Evolutionary conservation across 1,139 yeast species (phyloP).

Genomic region (Hemisphaericaspora lyxosophila): DNA sequence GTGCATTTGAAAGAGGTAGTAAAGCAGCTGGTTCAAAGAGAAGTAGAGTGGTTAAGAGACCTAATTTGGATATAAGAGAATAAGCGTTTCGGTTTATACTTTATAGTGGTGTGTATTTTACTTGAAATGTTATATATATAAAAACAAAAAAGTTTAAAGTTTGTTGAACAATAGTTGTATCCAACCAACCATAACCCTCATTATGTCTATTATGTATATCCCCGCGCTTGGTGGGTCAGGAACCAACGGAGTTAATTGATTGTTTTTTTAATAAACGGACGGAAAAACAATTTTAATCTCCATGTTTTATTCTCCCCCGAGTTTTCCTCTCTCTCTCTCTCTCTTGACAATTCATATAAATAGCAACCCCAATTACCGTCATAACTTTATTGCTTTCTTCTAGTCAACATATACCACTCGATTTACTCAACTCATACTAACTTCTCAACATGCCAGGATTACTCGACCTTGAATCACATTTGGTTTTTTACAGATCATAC

Average conservation of each 20-base stretch:
- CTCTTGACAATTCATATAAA: background rate
- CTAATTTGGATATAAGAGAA: constrained; percentile 51
- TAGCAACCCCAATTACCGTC: too few species aligned
- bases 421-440: too few species aligned
- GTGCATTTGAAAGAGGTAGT: constrained; percentile 38
- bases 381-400: too few species aligned
- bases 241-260: background rate
- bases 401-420: too few species aligned
- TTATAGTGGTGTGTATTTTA: background rate
- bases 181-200: too few species aligned
- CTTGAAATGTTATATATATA: too few species aligned
- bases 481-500: constrained; percentile 80
- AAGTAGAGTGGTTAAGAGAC: constrained; percentile 52
- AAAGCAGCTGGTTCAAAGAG: constrained; percentile 30
- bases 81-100: constrained; percentile 12
- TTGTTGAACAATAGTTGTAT: background rate
- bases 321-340: background rate
- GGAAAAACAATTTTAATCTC: too few species aligned
- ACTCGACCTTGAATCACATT: constrained; percentile 61
- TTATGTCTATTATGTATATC: too few species aligned
- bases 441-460: constrained; percentile 34
- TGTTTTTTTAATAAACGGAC: background rate
- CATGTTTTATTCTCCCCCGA: background rate
- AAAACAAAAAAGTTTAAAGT: too few species aligned
- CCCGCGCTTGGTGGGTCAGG: too few species aligned